Percentiles rank a stretch among this genome's conserved stretches.
Evolutionary conservation across 164 flowering plant genomes (phyloP).

Genomic region (Hamamelis virginiana): DNA sequence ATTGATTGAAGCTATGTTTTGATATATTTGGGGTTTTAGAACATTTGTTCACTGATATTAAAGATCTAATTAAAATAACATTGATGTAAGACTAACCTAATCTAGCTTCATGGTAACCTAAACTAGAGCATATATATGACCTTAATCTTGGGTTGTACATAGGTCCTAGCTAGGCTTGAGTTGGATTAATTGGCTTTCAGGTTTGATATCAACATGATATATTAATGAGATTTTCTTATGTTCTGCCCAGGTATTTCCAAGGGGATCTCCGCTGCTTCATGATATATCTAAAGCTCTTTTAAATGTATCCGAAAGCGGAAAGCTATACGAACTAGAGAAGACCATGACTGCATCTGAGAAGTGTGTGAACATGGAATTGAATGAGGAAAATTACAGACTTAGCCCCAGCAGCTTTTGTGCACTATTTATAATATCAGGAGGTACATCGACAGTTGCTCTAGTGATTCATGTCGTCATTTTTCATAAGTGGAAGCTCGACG

Average conservation of each 20-base stretch:
- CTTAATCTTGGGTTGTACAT: no score
- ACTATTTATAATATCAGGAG: constrained; percentile 22
- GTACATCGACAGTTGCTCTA: constrained; percentile 15
- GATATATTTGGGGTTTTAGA: no score
- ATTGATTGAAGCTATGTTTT: no score
- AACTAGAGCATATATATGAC: no score
- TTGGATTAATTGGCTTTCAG: no score
- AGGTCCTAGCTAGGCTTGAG: no score
- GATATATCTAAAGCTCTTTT: constrained; percentile 30
- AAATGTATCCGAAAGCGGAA: constrained; percentile 21
- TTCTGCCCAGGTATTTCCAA: constrained; percentile 27
- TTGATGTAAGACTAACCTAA: no score
- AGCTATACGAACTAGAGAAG: constrained; percentile 19
- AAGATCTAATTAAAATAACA: no score
- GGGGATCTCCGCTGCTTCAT: constrained; percentile 28
- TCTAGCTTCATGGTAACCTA: no score
- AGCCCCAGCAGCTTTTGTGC: constrained; percentile 21
- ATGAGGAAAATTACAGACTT: constrained; percentile 12
- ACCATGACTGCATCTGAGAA: constrained; percentile 9
- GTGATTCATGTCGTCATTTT: neutral
- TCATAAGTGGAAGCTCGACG: neutral
- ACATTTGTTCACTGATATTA: no score
- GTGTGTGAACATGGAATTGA: constrained; percentile 9
- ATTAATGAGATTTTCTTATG: neutral
- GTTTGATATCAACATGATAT: no score